Evolutionary conservation across 495 filamentous ascomycete species (phyloP).

Genomic region (Xylaria grammica): DNA sequence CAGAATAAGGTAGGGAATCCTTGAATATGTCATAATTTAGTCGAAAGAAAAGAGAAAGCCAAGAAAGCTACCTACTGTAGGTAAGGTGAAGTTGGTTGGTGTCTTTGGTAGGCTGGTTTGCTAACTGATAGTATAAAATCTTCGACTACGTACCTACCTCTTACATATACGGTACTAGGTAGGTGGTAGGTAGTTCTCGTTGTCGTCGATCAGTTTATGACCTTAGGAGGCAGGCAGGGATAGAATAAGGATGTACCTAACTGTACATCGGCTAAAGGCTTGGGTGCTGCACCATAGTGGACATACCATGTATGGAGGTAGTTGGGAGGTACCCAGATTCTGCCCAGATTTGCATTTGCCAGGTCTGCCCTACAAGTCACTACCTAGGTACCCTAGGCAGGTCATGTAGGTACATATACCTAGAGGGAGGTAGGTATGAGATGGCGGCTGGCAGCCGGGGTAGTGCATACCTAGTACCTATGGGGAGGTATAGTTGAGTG

Average conservation of each 20-base stretch:
- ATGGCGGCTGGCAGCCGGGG: not conserved
- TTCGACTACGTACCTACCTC: no score
- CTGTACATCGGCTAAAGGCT: constrained; percentile 21
- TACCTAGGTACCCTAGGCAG: no score
- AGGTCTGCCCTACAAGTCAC: no score
- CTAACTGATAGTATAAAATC: constrained; percentile 14
- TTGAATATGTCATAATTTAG: constrained; percentile 22
- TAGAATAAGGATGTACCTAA: no score
- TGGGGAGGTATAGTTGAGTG: no score
- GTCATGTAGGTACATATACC: no score
- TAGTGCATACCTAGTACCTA: no score
- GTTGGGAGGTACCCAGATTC: not conserved
- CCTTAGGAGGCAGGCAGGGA: no score
- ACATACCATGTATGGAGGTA: not conserved
- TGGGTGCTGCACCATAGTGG: constrained; percentile 7
- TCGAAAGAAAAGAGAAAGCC: constrained; percentile 8
- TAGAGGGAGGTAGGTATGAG: not conserved
- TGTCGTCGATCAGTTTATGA: constrained; percentile 19
- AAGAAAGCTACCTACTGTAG: constrained; percentile 6
- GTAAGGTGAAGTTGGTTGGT: not conserved
- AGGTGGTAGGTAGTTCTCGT: not conserved
- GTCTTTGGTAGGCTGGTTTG: constrained; percentile 5
- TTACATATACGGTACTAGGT: no score
- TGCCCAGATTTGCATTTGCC: no score
- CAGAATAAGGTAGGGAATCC: constrained; percentile 11